Base-by-base conservation (phyloP, 495 filamentous ascomycete species). In the Lepidopterella palustris region DNA sequence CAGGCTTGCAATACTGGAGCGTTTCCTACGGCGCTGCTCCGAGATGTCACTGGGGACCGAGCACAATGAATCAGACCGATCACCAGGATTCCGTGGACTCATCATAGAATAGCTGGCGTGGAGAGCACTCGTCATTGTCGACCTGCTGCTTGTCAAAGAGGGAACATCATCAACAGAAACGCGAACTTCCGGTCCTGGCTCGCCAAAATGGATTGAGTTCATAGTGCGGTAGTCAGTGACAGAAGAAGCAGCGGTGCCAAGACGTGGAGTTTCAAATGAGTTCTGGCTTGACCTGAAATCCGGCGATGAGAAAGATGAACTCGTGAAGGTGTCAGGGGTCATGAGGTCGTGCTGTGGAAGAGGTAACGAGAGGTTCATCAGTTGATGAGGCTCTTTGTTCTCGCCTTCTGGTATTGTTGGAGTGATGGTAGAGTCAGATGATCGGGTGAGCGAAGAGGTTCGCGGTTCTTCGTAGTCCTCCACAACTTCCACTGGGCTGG, bases 91-190 rank as follows among this genome's bases (percentile, higher is more conserved):
- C 55, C 72, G 58, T 24, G 59, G 59, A 23, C 62, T 64, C 51
- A 47, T 66, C 67, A 79, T 80, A 28, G 83, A 76, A 78, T 53
- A 82, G 69, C 15, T 78, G 77, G 60, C 74, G 64, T 68, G 77
- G 63, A 61, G 75, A 68, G 55, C 83, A 57, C 86, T 85, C 2
- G 89, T 89, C 83, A 85, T 88, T 13, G 89, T 92, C 0, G 91
- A 96, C 64, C 89, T 83, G 69, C 87, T 91, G 72, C 87, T 92
- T 18, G 86, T 91, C 27, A 96, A 73, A 28, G 90, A 95, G 5
- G 91, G 91, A 10, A 92, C 87, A 73, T 91, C 89, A 57, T 95
- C 90, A 23, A 90, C 80, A 5, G 91, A 95, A 20, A 85, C 78
- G 53, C 90, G 86, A 11, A 85, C 59, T 59, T 85, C 82, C 13